Evolutionary conservation across 495 filamentous ascomycete genomes (phyloP).

Genomic region (Eremomyces bilateralis): DNA sequence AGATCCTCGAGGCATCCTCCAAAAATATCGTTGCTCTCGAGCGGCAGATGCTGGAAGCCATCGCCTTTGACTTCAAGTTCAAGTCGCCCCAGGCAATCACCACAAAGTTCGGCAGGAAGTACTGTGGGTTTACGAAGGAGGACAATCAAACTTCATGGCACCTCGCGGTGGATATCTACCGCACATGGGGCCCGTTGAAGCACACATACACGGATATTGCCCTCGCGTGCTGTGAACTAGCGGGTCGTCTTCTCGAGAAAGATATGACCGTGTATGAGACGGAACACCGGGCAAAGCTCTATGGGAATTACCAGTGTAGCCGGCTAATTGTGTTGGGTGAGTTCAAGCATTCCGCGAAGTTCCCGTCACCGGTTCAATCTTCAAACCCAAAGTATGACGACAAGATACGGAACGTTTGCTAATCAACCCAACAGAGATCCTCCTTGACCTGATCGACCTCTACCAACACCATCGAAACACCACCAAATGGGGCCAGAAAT

Average conservation of each 20-base stretch:
- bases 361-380: slow-evolving; percentile 36
- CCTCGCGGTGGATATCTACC: slow-evolving; percentile 72
- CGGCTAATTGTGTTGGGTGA: too few species aligned
- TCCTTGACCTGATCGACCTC: slow-evolving; percentile 70
- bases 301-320: too few species aligned
- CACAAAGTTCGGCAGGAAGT: slow-evolving; percentile 41
- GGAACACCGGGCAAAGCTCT: too few species aligned
- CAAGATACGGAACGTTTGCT: slow-evolving; percentile 6
- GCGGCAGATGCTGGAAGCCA: slow-evolving; percentile 78
- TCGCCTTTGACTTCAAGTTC: slow-evolving; percentile 84
- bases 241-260: slow-evolving; percentile 35
- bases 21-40: slow-evolving; percentile 73
- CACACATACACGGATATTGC: slow-evolving; percentile 62
- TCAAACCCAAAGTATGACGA: slow-evolving; percentile 48
- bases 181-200: slow-evolving; percentile 81
- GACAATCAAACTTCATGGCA: slow-evolving; percentile 40
- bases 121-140: slow-evolving; percentile 26
- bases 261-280: slow-evolving; percentile 22
- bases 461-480: slow-evolving; percentile 57
- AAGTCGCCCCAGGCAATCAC: slow-evolving; percentile 69
- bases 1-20: slow-evolving; percentile 59
- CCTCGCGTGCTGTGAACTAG: slow-evolving; percentile 60
- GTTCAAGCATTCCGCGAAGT: too few species aligned
- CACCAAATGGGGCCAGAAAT: slow-evolving; percentile 49
- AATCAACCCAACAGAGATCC: slow-evolving; percentile 32